These are phyloP conservation scores for Ophiosphaerella korrae DNA, from an alignment of 2,329 filamentous ascomycete genomes.

Conservation along the genomic window DNA sequence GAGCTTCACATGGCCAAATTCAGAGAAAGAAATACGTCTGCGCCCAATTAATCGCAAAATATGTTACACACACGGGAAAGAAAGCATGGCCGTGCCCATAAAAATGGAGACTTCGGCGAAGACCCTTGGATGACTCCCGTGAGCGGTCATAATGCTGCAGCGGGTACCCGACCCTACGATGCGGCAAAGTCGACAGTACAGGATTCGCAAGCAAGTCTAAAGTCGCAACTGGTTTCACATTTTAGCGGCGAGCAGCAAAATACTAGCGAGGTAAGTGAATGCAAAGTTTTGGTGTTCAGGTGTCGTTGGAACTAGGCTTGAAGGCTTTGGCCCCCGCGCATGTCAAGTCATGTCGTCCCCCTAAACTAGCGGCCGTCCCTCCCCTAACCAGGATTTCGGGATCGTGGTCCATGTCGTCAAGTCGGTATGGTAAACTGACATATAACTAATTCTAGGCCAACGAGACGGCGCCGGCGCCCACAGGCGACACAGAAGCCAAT, in stretches of 20 bases:
- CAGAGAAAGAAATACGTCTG: constrained; percentile 1
- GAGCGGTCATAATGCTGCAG: not conserved
- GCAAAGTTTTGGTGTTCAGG: constrained; percentile 1
- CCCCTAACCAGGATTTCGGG: constrained; percentile 6
- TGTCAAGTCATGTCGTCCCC: constrained; percentile 8
- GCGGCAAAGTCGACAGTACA: not conserved
- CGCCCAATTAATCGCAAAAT: not conserved
- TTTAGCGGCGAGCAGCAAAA: not conserved
- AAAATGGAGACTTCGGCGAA: not conserved
- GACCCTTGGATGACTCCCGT: constrained; percentile 1
- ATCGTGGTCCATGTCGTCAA: constrained; percentile 3
- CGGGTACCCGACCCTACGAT: not conserved
- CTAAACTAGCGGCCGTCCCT: constrained; percentile 13
- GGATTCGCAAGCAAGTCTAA: not conserved
- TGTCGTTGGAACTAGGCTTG: constrained; percentile 14
- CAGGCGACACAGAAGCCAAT: not conserved
- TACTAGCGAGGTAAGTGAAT: constrained; percentile 7
- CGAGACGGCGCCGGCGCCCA: not conserved
- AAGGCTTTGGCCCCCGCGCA: constrained; percentile 17
- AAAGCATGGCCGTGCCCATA: not conserved
- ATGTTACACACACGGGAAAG: not conserved
- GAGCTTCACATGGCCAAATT: constrained; percentile 14
- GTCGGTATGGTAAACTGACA: not conserved
- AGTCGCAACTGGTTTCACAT: not conserved
- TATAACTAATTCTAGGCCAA: not conserved